Base-by-base conservation (phyloP, 129 eudicot species). In the Lactuca saligna region DNA sequence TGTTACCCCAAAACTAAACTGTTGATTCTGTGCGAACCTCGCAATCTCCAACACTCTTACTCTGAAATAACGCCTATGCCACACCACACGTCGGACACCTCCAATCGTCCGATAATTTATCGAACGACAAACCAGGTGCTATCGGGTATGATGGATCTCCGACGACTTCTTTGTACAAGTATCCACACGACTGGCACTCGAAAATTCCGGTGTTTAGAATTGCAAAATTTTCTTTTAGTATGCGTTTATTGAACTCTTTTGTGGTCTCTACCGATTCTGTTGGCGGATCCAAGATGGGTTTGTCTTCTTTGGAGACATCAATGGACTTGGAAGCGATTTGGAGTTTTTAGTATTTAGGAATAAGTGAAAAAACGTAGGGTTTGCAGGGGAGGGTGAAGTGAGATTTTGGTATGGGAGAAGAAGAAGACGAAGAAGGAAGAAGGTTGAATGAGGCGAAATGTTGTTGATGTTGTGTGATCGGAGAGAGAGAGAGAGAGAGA, bases 11-110 rank as follows among this genome's bases (percentile, higher is more conserved):
- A n/a, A n/a, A n/a, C n/a, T n/a, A n/a, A n/a, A n/a, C n/a, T n/a
- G n/a, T n/a, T n/a, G n/a, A n/a, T n/a, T n/a, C n/a, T n/a, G n/a
- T n/a, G n/a, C n/a, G n/a, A n/a, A n/a, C n/a, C n/a, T n/a, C n/a
- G n/a, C n/a, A n/a, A n/a, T n/a, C n/a, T n/a, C n/a, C n/a, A n/a
- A n/a, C n/a, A n/a, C n/a, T n/a, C n/a, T n/a, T n/a, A n/a, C n/a
- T n/a, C n/a, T n/a, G n/a, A n/a, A n/a, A n/a, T n/a, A n/a, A n/a
- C n/a, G n/a, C n/a, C n/a, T n/a, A n/a, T n/a, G n/a, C n/a, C n/a
- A n/a, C n/a, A n/a, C n/a, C n/a, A n/a, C n/a, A 94, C 9, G 99
- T 94, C 29, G 97, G 82, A 65, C 97, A 94, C 82, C 99, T 67
- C 99, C 99, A 94, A 55, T 89, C 99, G 14, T 87, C 99, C 37